Conservation (phyloP, 2,329 filamentous ascomycete species). For the Pezizomycotina sp. region DNA sequence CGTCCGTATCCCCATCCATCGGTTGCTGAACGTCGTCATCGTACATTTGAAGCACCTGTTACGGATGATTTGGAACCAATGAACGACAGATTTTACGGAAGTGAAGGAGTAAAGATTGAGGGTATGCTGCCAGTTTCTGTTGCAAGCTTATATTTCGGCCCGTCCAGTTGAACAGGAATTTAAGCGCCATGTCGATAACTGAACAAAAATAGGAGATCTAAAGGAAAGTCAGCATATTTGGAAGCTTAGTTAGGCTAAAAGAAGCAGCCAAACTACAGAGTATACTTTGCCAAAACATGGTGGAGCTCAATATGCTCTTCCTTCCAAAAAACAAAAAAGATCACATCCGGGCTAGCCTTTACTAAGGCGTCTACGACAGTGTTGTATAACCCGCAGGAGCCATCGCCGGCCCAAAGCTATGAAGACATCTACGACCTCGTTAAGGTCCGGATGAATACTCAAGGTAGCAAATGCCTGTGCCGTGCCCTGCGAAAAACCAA, state of each 20-base stretch:
- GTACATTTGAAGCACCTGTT: slow-evolving; percentile 93
- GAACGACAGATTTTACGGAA: slow-evolving; percentile 88
- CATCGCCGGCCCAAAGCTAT: slow-evolving; percentile 92
- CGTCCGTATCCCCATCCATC: slow-evolving; percentile 43
- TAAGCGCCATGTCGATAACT: slow-evolving; percentile 64
- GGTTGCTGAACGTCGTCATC: slow-evolving; percentile 81
- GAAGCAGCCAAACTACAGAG: slow-evolving; percentile 31
- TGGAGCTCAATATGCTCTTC: slow-evolving; percentile 75
- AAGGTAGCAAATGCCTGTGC: slow-evolving; percentile 90
- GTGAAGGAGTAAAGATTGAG: slow-evolving; percentile 94
- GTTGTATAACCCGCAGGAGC: slow-evolving; percentile 80
- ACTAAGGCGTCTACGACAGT: slow-evolving; percentile 82
- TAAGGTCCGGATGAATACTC: slow-evolving; percentile 79
- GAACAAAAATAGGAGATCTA: slow-evolving; percentile 84
- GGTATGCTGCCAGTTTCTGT: slow-evolving; percentile 89
- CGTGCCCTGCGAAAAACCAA: slow-evolving; percentile 93
- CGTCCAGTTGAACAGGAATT: slow-evolving; percentile 79
- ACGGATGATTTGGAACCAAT: slow-evolving; percentile 98
- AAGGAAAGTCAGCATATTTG: neutral
- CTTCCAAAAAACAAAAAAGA: slow-evolving; percentile 88
- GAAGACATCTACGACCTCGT: slow-evolving; percentile 86
- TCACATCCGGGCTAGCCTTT: slow-evolving; percentile 79
- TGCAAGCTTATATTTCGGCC: slow-evolving; percentile 65
- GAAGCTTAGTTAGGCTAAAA: neutral
- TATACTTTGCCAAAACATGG: slow-evolving; percentile 94